Conservation (phyloP, 2,329 filamentous ascomycete species). For the Alternaria panax region DNA sequence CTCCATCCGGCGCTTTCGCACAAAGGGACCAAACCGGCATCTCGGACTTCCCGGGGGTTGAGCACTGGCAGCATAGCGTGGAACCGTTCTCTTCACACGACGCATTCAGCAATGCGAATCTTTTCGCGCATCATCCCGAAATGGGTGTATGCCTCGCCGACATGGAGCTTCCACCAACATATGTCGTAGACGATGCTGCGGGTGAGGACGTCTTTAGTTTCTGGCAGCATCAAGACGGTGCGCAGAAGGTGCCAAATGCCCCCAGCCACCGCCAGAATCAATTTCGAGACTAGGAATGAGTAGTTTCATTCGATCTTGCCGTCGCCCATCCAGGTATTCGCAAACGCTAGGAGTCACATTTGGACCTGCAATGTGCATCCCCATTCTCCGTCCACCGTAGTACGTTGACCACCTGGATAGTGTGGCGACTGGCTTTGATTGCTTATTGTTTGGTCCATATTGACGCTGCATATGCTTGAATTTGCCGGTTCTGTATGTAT, state of each 20-base stretch:
- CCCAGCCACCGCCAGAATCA: background rate
- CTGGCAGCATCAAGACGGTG: slow-evolving; percentile 6
- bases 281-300: background rate
- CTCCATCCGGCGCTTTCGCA: background rate
- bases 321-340: background rate
- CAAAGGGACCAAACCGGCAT: background rate
- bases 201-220: background rate
- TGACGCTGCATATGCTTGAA: background rate
- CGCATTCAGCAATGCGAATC: background rate
- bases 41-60: background rate
- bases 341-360: background rate
- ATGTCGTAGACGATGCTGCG: background rate
- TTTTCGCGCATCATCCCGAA: slow-evolving; percentile 8
- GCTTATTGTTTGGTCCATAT: background rate
- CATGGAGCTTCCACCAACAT: background rate
- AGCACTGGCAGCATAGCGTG: slow-evolving; percentile 1
- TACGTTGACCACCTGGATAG: background rate
- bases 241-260: background rate
- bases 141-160: slow-evolving; percentile 12
- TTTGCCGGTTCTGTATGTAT: background rate
- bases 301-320: background rate
- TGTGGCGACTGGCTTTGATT: background rate
- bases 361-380: background rate
- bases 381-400: background rate
- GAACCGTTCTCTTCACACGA: background rate